These are phyloP conservation scores for Lactarius vividus DNA, from an alignment of 768 basidiomycete species.

Conservation along the genomic window DNA sequence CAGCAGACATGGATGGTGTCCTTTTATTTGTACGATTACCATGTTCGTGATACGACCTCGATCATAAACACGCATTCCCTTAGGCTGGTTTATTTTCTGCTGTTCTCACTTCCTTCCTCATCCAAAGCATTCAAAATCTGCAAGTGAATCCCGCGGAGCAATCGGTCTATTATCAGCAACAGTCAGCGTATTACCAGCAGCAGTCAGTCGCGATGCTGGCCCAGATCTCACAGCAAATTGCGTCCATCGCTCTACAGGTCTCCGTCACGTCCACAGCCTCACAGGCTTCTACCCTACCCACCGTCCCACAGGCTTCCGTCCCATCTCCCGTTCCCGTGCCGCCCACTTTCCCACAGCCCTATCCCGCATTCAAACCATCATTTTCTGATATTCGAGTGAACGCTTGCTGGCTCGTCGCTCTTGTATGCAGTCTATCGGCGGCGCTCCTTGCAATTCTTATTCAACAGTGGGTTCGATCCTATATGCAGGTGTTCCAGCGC, in stretches of 20 bases:
- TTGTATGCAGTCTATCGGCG: conserved; percentile 41
- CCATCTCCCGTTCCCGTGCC: no score
- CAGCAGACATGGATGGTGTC: conserved; percentile 1
- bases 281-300: neutral
- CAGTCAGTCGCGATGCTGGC: conserved; percentile 14
- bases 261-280: neutral
- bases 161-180: neutral
- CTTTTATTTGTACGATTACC: neutral
- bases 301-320: no score
- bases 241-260: neutral
- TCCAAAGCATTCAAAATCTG: conserved; percentile 8
- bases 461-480: conserved; percentile 49
- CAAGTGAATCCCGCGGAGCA: conserved; percentile 7
- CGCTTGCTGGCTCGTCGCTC: conserved; percentile 39
- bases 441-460: conserved; percentile 47
- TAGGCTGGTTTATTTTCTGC: conserved; percentile 23
- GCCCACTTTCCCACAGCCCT: neutral
- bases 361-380: conserved; percentile 27
- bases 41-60: neutral
- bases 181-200: conserved; percentile 1
- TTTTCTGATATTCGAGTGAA: conserved; percentile 40
- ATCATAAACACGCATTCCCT: neutral
- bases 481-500: conserved; percentile 33
- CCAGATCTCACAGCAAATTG: conserved; percentile 18
- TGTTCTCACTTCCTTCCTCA: conserved; percentile 15